Evolutionary conservation across 1,284 basidiomycete species (phyloP), one percentile per base, ranked within the genome.

Genomic region (Coriolopsis trogii): DNA sequence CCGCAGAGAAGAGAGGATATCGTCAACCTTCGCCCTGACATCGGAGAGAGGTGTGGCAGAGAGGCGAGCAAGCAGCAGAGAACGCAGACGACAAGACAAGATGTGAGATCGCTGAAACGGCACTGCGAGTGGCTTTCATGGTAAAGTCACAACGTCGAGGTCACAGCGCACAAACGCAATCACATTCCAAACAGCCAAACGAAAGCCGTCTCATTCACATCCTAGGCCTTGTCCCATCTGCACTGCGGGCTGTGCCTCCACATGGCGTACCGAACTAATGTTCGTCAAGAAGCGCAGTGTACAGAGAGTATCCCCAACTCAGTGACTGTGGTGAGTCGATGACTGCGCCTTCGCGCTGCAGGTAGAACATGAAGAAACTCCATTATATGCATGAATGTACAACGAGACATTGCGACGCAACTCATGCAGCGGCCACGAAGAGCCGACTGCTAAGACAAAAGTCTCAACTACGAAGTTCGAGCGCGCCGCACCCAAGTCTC

Each of bases 401-500:
- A 84, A 88, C 88, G 79, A 82, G 85, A 91, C 89, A 90, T 90
- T 91, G 89, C 89, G 86, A 78, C 78, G 73, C 65, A 68, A 73
- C 79, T 82, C 87, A 89, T 67, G 72, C 78, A 76, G 76, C 63
- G 67, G 72, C 81, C 79, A 77, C 81, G 82, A 87, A 89, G 77
- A 73, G 75, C 70, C 70, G 55, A 63, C 79, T 75, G 75, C 67
- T 67, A 63, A 63, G 67, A 68, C 64, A 58, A 41, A 42, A 51
- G 62, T 59, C 67, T 63, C 60, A 69, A 66, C 65, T 62, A 52
- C 49, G 58, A 63, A 67, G 66, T 67, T 76, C 73, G 81, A 78
- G 76, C 70, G 69, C 74, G 77, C 77, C 89, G 89, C 89, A 91
- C 89, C 89, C 89, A 90, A 87, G 85, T 88, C 87, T 79, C 84